Evolutionary conservation across 805 yeast species (phyloP).

Genomic region (Komagataella pseudopastoris): DNA sequence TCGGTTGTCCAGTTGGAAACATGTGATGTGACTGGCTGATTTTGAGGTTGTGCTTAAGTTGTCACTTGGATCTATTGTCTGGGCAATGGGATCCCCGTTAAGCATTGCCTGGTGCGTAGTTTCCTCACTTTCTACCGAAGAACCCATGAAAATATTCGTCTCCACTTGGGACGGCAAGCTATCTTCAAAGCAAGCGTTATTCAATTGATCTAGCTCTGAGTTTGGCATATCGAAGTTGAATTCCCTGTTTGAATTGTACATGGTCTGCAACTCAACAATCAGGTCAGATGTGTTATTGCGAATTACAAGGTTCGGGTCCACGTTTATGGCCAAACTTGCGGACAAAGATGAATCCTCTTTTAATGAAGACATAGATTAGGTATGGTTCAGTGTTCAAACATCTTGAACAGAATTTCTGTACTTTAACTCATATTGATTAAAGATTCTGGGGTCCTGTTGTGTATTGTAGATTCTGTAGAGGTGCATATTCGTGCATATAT

Average conservation of each 20-base stretch:
- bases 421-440: too few species aligned
- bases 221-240: background rate
- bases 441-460: background rate
- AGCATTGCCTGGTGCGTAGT: background rate
- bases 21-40: background rate
- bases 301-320: background rate
- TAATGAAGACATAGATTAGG: background rate
- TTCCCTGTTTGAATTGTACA: background rate
- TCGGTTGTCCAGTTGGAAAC: background rate
- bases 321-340: background rate
- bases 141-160: background rate
- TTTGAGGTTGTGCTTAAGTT: background rate
- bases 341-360: background rate
- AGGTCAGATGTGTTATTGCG: background rate
- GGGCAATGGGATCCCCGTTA: background rate
- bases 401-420: background rate
- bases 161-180: background rate
- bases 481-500: background rate
- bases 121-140: background rate
- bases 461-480: background rate
- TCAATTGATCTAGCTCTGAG: background rate
- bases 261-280: background rate
- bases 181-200: background rate
- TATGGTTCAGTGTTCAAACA: background rate
- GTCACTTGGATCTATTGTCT: background rate